Conservation (phyloP, 2,329 filamentous ascomycete species). For the Shiraia bambusicola region DNA sequence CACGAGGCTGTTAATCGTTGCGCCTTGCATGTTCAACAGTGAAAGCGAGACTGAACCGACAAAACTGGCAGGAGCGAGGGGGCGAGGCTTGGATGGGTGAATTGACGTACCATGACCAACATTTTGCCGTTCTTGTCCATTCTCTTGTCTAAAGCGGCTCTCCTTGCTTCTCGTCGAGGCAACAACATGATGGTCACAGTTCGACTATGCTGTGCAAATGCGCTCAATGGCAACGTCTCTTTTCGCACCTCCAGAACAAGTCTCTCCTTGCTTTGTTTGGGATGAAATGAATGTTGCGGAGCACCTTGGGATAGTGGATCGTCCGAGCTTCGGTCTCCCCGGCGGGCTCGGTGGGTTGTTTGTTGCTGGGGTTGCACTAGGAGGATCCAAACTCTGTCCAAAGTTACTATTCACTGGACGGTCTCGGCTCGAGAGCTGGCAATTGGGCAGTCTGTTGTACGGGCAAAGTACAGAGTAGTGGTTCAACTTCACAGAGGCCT, state of each 20-base stretch:
- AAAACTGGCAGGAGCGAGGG: too few relatives aligned
- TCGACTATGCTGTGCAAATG: slow-evolving; percentile 5
- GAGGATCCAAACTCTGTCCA: slow-evolving; percentile 12
- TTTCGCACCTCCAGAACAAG: slow-evolving; percentile 9
- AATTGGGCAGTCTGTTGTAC: slow-evolving; percentile 5
- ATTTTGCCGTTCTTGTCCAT: slow-evolving; percentile 24
- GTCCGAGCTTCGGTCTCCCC: slow-evolving; percentile 15
- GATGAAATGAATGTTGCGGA: slow-evolving; percentile 28
- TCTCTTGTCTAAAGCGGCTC: slow-evolving; percentile 23
- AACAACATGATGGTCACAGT: slow-evolving; percentile 29
- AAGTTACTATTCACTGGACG: slow-evolving; percentile 6
- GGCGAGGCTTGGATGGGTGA: neutral
- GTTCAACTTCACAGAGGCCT: slow-evolving; percentile 7
- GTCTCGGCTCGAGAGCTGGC: neutral
- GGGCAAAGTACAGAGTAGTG: slow-evolving; percentile 3
- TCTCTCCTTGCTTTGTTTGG: slow-evolving; percentile 16
- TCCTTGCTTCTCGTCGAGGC: slow-evolving; percentile 24
- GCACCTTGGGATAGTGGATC: slow-evolving; percentile 15
- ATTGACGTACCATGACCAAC: slow-evolving; percentile 32
- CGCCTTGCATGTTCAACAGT: neutral
- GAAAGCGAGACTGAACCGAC: too few relatives aligned
- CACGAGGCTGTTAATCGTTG: slow-evolving; percentile 10
- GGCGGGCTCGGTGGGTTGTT: slow-evolving; percentile 16
- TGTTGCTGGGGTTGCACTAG: slow-evolving; percentile 17
- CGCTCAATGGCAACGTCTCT: slow-evolving; percentile 9